Percentiles rank a stretch among this genome's conserved stretches.
Evolutionary conservation across 345 rosid species (phyloP).

Genomic region (Boechera stricta): DNA sequence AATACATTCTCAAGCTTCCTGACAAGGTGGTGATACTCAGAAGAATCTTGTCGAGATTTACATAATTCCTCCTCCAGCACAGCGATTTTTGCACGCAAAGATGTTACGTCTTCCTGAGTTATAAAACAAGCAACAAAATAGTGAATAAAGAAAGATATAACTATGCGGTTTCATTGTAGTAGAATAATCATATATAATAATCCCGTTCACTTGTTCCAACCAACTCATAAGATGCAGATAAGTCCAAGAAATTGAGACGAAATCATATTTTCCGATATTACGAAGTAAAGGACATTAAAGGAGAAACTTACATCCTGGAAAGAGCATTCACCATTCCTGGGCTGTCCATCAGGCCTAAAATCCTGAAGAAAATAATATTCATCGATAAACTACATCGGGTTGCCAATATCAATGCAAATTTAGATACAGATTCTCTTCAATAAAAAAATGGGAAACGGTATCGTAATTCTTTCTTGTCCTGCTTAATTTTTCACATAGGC

Average conservation of each 20-base stretch:
- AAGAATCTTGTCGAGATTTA: conserved; percentile 73
- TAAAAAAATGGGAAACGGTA: neutral
- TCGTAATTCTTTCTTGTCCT: conserved; percentile 6
- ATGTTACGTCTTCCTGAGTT: conserved; percentile 72
- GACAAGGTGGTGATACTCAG: conserved; percentile 59
- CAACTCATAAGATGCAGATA: conserved; percentile 13
- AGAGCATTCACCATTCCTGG: conserved; percentile 53
- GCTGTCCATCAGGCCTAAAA: conserved; percentile 58
- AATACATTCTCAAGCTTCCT: conserved; percentile 79
- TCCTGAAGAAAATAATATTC: conserved; percentile 54
- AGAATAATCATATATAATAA: conserved; percentile 8
- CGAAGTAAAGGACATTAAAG: conserved; percentile 12
- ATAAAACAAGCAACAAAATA: conserved; percentile 28
- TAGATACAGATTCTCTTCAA: conserved; percentile 19
- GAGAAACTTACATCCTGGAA: conserved; percentile 60
- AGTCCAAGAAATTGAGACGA: neutral
- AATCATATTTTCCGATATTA: conserved; percentile 21
- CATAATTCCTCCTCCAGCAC: conserved; percentile 80
- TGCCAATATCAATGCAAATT: conserved; percentile 30
- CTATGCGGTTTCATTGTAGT: neutral
- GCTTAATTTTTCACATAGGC: neutral
- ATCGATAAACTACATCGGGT: conserved; percentile 12
- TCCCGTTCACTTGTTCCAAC: conserved; percentile 3
- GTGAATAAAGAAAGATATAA: conserved; percentile 35
- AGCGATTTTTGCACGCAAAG: conserved; percentile 69